phyloP scores from a whole-genome alignment of 768 basidiomycete species.

The Russula sp. region DNA sequence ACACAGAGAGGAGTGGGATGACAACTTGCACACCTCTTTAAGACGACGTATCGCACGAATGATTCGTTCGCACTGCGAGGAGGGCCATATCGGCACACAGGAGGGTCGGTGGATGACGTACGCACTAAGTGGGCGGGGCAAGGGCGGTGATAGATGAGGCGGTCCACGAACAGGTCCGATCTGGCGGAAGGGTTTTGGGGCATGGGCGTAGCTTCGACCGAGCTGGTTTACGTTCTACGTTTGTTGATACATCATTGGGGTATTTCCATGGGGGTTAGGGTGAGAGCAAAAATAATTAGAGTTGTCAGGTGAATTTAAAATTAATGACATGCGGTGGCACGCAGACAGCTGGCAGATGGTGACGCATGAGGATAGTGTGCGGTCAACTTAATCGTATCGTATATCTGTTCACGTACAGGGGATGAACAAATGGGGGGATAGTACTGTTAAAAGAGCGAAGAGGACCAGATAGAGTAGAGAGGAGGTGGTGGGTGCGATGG shows the following conservation, averaged over 20 bases:
- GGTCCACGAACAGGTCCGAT: constrained; percentile 8
- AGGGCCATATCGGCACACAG: constrained; percentile 34
- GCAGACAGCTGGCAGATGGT: constrained; percentile 24
- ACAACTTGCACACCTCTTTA: constrained; percentile 44
- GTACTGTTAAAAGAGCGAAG: not conserved
- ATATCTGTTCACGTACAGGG: constrained; percentile 8
- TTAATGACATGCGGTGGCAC: constrained; percentile 12
- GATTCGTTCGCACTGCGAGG: constrained; percentile 36
- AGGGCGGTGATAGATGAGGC: not conserved
- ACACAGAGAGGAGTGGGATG: constrained; percentile 47
- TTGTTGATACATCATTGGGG: constrained; percentile 7
- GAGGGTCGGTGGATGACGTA: constrained; percentile 36
- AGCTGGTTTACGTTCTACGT: constrained; percentile 13
- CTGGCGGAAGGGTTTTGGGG: constrained; percentile 8
- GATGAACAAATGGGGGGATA: constrained; percentile 1
- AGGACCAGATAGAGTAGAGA: not conserved
- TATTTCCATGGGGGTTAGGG: constrained; percentile 3
- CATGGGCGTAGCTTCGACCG: not conserved
- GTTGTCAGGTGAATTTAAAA: constrained; percentile 19
- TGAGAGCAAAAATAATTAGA: constrained; percentile 19
- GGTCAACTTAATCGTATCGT: not conserved
- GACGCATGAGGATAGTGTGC: not conserved
- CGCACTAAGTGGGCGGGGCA: constrained; percentile 34
- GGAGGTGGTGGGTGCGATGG: not conserved
- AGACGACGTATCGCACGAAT: constrained; percentile 43